A percentile compares a stretch with the other conserved stretches of the same genome.
phyloP scores from a whole-genome alignment of 2,329 filamentous ascomycete genomes.

The Ceratocystis harringtonii region DNA sequence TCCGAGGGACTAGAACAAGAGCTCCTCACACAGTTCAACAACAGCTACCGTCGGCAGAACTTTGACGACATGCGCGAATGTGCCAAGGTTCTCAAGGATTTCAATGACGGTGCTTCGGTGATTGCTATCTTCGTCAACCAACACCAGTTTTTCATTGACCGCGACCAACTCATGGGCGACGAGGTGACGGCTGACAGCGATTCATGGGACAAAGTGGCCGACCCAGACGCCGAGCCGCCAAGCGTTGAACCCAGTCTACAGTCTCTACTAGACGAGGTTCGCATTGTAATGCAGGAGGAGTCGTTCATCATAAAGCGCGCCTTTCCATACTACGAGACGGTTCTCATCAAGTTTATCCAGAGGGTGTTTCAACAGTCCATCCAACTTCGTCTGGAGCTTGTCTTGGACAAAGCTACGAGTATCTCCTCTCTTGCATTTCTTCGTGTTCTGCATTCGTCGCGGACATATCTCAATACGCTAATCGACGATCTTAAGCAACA shows the following conservation, averaged over 20 bases:
- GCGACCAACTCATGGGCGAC: conserved; percentile 78
- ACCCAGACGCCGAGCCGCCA: conserved; percentile 83
- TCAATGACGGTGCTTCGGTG: conserved; percentile 88
- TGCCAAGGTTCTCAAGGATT: conserved; percentile 82
- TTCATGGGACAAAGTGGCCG: conserved; percentile 81
- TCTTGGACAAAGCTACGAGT: conserved; percentile 83
- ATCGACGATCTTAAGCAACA: conserved; percentile 91
- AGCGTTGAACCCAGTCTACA: conserved; percentile 86
- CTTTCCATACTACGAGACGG: conserved; percentile 91
- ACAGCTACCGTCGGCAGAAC: conserved; percentile 87
- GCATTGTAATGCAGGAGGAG: conserved; percentile 90
- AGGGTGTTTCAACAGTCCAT: conserved; percentile 96
- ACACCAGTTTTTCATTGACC: conserved; percentile 97
- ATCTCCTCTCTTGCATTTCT: conserved; percentile 87
- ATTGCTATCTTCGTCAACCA: conserved; percentile 96
- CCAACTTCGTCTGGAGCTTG: conserved; percentile 88
- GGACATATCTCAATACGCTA: conserved; percentile 71
- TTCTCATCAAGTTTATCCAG: conserved; percentile 83
- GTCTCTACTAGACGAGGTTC: conserved; percentile 84
- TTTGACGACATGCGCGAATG: conserved; percentile 98
- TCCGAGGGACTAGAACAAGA: conserved; percentile 92
- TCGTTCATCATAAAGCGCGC: conserved; percentile 92
- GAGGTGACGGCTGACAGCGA: conserved; percentile 62
- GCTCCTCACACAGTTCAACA: conserved; percentile 87
- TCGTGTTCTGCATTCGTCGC: conserved; percentile 76